Evolutionary conservation across 495 filamentous ascomycete genomes (phyloP).

Genomic region (Amniculicola lignicola): DNA sequence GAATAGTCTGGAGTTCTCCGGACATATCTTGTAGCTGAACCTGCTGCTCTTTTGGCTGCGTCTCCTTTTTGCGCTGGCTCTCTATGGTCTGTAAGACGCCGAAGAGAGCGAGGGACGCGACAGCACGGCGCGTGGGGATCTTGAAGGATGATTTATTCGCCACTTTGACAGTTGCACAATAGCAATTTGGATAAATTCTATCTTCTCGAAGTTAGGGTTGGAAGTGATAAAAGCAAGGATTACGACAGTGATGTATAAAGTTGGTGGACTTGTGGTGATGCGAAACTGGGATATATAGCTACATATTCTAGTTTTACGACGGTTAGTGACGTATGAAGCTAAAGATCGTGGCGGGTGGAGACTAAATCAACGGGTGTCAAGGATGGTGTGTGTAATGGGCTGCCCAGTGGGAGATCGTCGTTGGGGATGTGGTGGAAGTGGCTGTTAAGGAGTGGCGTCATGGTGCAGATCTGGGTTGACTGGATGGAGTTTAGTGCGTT

Average conservation of each 20-base stretch:
- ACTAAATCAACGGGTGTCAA: conserved; percentile 12
- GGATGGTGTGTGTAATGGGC: conserved; percentile 4
- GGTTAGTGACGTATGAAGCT: conserved; percentile 21
- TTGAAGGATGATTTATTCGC: conserved; percentile 21
- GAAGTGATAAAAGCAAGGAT: too few species aligned
- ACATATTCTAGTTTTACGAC: neutral
- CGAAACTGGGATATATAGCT: conserved; percentile 15
- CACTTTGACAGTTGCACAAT: conserved; percentile 16
- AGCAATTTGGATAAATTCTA: neutral
- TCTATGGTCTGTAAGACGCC: conserved; percentile 21
- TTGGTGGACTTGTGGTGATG: too few species aligned
- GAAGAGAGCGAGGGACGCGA: conserved; percentile 25
- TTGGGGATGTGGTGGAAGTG: neutral
- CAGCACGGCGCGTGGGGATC: conserved; percentile 18
- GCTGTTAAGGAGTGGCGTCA: conserved; percentile 25
- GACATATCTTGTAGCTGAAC: conserved; percentile 27
- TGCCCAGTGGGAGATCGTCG: conserved; percentile 6
- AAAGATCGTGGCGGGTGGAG: neutral
- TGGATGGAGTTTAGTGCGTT: too few species aligned
- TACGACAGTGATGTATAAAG: too few species aligned
- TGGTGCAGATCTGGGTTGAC: conserved; percentile 26
- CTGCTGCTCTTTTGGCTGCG: neutral
- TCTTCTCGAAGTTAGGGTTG: too few species aligned
- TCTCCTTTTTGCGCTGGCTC: conserved; percentile 19
- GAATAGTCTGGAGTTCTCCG: conserved; percentile 42